These are phyloP conservation scores for Notholithocarpus densiflorus DNA, from an alignment of 306 rosid genomes.

Conservation along the genomic window DNA sequence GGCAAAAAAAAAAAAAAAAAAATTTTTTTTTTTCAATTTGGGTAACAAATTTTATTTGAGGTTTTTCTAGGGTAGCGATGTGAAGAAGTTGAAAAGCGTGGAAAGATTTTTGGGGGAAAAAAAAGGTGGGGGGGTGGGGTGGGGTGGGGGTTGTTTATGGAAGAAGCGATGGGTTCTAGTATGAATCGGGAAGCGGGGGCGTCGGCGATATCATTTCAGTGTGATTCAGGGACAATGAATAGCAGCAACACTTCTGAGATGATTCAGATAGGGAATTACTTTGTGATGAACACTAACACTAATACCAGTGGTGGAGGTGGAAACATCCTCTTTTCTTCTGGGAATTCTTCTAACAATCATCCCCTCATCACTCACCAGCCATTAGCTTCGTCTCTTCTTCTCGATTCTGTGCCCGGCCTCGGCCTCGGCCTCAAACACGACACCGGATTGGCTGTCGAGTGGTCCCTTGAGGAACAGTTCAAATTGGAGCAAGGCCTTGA, in stretches of 20 bases:
- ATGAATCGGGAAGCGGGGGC: constrained; percentile 49
- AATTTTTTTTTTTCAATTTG: not conserved
- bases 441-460: constrained; percentile 87
- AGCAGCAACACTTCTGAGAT: constrained; percentile 56
- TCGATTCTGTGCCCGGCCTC: constrained; percentile 73
- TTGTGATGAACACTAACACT: constrained; percentile 32
- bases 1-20: no score
- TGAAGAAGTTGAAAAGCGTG: not conserved
- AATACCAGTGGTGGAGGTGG: not conserved
- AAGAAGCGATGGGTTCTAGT: no score
- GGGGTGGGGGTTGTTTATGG: no score
- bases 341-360: constrained; percentile 59
- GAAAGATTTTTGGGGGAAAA: not conserved
- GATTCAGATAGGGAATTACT: constrained; percentile 77
- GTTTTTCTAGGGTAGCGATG: not conserved
- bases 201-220: constrained; percentile 64
- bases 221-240: constrained; percentile 53
- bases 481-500: constrained; percentile 80
- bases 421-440: constrained; percentile 75
- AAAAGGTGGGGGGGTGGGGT: no score
- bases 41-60: not conserved
- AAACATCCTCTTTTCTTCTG: constrained; percentile 64
- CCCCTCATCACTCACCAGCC: constrained; percentile 61
- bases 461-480: constrained; percentile 92
- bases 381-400: constrained; percentile 61